phyloP scores from a whole-genome alignment of 2,329 filamentous ascomycete genomes.

The Aspergillus pseudoterreus region DNA sequence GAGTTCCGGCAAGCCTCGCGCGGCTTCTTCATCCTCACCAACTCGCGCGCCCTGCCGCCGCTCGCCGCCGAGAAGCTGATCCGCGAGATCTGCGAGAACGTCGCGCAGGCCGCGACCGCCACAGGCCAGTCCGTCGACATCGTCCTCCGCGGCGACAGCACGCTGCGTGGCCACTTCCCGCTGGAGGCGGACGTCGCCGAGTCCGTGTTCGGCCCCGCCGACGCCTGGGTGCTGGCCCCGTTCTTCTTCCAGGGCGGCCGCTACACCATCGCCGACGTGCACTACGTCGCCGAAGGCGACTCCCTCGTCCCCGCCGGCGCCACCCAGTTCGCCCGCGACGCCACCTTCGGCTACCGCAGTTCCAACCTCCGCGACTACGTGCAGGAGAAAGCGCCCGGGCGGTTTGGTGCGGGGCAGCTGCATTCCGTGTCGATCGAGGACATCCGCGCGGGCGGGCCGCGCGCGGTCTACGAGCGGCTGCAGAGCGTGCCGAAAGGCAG shows the following conservation, averaged over 20 bases:
- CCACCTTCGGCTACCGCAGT: constrained; percentile 55
- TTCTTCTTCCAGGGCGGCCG: constrained; percentile 59
- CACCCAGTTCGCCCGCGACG: constrained; percentile 57
- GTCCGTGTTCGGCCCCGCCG: constrained; percentile 47
- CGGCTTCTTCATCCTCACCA: constrained; percentile 61
- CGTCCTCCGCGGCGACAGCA: constrained; percentile 56
- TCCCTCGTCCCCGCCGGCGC: constrained; percentile 48
- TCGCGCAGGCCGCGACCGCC: constrained; percentile 43
- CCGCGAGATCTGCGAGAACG: constrained; percentile 49
- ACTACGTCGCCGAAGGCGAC: constrained; percentile 55
- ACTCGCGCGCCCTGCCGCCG: constrained; percentile 54
- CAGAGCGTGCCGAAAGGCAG: constrained; percentile 32
- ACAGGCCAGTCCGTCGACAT: constrained; percentile 48
- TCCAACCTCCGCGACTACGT: constrained; percentile 54
- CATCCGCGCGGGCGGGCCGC: constrained; percentile 46
- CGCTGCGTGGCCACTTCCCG: constrained; percentile 55
- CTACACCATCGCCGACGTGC: constrained; percentile 55
- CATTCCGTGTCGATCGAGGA: constrained; percentile 46
- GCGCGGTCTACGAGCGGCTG: constrained; percentile 42
- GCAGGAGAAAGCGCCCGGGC: constrained; percentile 50
- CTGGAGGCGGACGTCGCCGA: constrained; percentile 53
- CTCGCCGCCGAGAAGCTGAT: constrained; percentile 48
- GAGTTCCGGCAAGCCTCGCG: constrained; percentile 43
- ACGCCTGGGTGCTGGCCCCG: constrained; percentile 55
- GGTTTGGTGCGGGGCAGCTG: constrained; percentile 38